These are phyloP conservation scores for Pythium coloratum DNA, from an alignment of 352 stramenopile species.

Conservation along the genomic window DNA sequence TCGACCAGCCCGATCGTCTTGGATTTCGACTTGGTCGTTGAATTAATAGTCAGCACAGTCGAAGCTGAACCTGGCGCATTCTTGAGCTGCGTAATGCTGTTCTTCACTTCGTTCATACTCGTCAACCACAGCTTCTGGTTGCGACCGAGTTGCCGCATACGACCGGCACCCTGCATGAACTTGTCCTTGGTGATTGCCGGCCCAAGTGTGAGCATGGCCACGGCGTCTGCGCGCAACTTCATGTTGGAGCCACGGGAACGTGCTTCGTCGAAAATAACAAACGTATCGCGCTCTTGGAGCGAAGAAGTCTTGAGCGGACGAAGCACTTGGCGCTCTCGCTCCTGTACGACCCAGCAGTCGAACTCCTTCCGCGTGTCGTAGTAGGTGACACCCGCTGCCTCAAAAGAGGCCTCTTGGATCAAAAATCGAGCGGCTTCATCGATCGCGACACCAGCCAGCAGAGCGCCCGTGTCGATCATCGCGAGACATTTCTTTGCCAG, in stretches of 20 bases:
- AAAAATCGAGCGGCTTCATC: conserved; percentile 55
- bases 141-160: conserved; percentile 77
- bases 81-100: conserved; percentile 35
- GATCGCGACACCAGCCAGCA: conserved; percentile 70
- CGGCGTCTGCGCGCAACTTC: conserved; percentile 68
- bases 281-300: conserved; percentile 79
- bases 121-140: conserved; percentile 59
- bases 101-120: conserved; percentile 66
- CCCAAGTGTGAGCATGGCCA: conserved; percentile 82
- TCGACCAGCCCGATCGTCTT: neutral
- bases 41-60: neutral
- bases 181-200: conserved; percentile 91
- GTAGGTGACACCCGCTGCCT: conserved; percentile 73
- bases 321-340: conserved; percentile 47
- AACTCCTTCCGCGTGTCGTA: conserved; percentile 58
- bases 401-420: conserved; percentile 29
- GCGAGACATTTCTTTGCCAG: conserved; percentile 47
- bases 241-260: conserved; percentile 88
- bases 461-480: conserved; percentile 84
- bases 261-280: conserved; percentile 92
- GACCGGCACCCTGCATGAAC: conserved; percentile 90
- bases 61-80: neutral
- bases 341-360: conserved; percentile 80
- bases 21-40: neutral
- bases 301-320: conserved; percentile 58